Conservation (phyloP, 805 yeast species). For the Kluyveromyces dobzhanskii region DNA sequence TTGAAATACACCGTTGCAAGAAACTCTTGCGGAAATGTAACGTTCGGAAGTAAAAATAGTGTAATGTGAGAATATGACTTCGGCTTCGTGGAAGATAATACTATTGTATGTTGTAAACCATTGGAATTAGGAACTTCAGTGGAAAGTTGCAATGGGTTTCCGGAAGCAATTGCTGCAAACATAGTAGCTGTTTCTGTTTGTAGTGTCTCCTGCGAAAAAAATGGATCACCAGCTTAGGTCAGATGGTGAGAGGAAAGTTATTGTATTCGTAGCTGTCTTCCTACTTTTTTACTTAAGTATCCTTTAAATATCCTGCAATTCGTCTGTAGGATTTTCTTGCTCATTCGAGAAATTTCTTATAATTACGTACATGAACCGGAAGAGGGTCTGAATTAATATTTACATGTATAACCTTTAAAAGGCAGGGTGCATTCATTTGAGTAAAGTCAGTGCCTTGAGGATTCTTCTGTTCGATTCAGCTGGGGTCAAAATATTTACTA, state of each 20-base stretch:
- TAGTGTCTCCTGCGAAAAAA: too few relatives aligned
- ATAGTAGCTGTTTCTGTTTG: conserved; percentile 8
- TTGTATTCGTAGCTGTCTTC: too few relatives aligned
- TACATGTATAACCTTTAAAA: conserved; percentile 1
- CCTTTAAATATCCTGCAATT: background rate
- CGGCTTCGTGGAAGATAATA: conserved; percentile 29
- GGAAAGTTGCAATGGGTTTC: conserved; percentile 30
- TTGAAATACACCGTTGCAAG: conserved; percentile 88
- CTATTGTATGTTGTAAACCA: conserved; percentile 30
- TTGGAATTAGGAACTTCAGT: conserved; percentile 31
- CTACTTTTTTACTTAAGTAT: background rate
- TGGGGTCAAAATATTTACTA: conserved; percentile 48
- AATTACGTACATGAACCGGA: conserved; percentile 4
- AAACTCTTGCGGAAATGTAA: conserved; percentile 57
- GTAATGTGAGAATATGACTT: conserved; percentile 59
- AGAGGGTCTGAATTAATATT: conserved; percentile 5
- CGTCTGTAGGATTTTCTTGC: conserved; percentile 2
- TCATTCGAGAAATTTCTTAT: conserved; percentile 10
- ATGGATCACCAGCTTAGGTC: too few relatives aligned
- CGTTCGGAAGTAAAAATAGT: conserved; percentile 77
- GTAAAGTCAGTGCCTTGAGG: conserved; percentile 10
- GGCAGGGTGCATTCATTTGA: too few relatives aligned
- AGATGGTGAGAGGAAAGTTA: too few relatives aligned
- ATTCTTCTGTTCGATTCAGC: conserved; percentile 29
- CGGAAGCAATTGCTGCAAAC: conserved; percentile 35